These are phyloP conservation scores for Sequoia sempervirens DNA, from an alignment of 75 land plant species.

Conservation along the genomic window DNA sequence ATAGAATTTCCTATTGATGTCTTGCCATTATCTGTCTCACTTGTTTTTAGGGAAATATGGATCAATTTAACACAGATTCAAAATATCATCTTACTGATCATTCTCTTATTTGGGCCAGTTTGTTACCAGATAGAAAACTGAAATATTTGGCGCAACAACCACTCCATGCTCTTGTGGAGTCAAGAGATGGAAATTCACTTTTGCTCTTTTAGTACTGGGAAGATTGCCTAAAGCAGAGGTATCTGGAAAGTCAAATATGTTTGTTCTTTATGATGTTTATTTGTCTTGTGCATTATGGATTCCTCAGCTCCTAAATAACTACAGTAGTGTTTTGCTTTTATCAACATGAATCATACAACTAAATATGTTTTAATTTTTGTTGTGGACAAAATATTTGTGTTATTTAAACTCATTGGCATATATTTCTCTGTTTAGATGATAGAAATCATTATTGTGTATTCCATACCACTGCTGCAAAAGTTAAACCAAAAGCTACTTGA, in stretches of 20 bases:
- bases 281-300: not conserved
- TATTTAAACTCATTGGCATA: too few species aligned
- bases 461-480: too few species aligned
- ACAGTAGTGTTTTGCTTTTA: too few species aligned
- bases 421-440: too few species aligned
- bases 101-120: slow-evolving; percentile 31
- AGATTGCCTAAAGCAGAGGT: slow-evolving; percentile 91
- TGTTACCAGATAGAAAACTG: slow-evolving; percentile 91
- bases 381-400: too few species aligned
- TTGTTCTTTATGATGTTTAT: not conserved
- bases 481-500: too few species aligned
- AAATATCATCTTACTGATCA: not conserved
- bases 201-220: slow-evolving; percentile 95
- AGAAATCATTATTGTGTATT: too few species aligned
- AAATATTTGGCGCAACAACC: slow-evolving; percentile 73
- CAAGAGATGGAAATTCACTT: slow-evolving; percentile 76
- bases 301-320: too few species aligned
- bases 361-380: too few species aligned
- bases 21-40: not conserved
- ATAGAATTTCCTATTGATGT: not conserved
- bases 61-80: too few species aligned
- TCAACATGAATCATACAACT: too few species aligned
- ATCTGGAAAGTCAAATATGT: not conserved
- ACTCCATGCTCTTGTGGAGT: slow-evolving; percentile 51
- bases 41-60: too few species aligned